Conservation (phyloP, 2,329 filamentous ascomycete genomes). For the Colletotrichum musicola region DNA sequence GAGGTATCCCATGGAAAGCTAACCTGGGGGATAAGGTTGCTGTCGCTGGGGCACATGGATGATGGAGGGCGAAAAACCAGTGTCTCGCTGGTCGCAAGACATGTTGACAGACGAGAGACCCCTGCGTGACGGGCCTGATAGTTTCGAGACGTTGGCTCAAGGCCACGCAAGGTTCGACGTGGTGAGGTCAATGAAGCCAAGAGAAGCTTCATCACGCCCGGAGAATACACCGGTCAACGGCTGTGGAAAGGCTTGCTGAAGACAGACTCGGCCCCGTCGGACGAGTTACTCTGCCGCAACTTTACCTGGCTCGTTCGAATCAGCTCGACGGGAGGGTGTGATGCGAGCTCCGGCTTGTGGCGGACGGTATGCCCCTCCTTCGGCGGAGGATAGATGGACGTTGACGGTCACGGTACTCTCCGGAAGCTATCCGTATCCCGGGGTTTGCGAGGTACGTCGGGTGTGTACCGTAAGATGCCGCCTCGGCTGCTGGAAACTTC, state of each 20-base stretch:
- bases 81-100: neutral
- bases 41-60: conserved; percentile 8
- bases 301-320: too few relatives aligned
- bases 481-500: neutral
- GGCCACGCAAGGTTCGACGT: conserved; percentile 14
- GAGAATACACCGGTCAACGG: too few relatives aligned
- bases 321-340: too few relatives aligned
- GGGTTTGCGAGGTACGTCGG: too few relatives aligned
- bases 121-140: conserved; percentile 2
- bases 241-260: too few relatives aligned
- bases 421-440: neutral
- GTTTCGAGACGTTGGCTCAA: conserved; percentile 6
- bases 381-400: too few relatives aligned
- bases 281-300: too few relatives aligned
- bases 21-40: conserved; percentile 30
- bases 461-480: neutral
- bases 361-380: too few relatives aligned
- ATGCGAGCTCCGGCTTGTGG: too few relatives aligned
- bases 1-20: conserved; percentile 1
- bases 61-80: conserved; percentile 1
- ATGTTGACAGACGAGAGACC: conserved; percentile 16
- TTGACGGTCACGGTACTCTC: neutral
- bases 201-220: neutral
- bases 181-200: neutral
- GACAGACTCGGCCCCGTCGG: too few relatives aligned